Conservation (phyloP, 305 asterid species). For the Striga hermonthica region DNA sequence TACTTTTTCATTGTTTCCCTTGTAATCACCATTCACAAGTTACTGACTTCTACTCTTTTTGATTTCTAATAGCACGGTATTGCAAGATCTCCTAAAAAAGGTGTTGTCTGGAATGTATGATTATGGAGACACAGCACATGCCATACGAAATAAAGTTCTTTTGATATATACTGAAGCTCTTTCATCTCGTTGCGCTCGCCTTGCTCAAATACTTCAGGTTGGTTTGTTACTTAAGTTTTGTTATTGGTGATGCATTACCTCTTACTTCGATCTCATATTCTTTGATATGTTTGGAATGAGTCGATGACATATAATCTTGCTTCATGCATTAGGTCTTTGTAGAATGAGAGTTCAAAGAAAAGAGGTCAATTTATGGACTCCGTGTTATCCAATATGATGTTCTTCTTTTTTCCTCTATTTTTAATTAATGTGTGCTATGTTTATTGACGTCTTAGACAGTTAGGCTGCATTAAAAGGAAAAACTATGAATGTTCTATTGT, state of each 20-base stretch:
- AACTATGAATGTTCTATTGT: slow-evolving; percentile 1
- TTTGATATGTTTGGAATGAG: slow-evolving; percentile 25
- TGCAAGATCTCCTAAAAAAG: slow-evolving; percentile 76
- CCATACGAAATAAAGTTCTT: slow-evolving; percentile 59
- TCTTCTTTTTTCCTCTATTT: slow-evolving; percentile 7
- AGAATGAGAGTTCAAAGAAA: slow-evolving; percentile 20
- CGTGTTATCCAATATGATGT: background rate
- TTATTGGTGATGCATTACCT: slow-evolving; percentile 28
- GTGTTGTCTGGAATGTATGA: slow-evolving; percentile 50
- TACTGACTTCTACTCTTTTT: slow-evolving; percentile 33
- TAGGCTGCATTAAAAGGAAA: background rate
- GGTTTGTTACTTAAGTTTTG: slow-evolving; percentile 40
- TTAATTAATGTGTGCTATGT: background rate
- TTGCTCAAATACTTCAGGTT: slow-evolving; percentile 94
- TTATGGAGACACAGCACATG: slow-evolving; percentile 61
- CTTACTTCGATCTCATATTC: slow-evolving; percentile 4
- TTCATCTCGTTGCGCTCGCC: slow-evolving; percentile 71
- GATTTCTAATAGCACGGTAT: slow-evolving; percentile 54
- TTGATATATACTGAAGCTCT: slow-evolving; percentile 64
- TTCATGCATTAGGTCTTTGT: slow-evolving; percentile 20
- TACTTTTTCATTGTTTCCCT: slow-evolving; percentile 9
- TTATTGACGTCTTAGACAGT: background rate
- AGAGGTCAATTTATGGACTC: slow-evolving; percentile 13
- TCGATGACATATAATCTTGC: slow-evolving; percentile 22
- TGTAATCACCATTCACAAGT: slow-evolving; percentile 6